Evolutionary conservation across 2,329 filamentous ascomycete genomes (phyloP), one percentile per base, ranked within the genome.

Genomic region (Talaromyces funiculosus): DNA sequence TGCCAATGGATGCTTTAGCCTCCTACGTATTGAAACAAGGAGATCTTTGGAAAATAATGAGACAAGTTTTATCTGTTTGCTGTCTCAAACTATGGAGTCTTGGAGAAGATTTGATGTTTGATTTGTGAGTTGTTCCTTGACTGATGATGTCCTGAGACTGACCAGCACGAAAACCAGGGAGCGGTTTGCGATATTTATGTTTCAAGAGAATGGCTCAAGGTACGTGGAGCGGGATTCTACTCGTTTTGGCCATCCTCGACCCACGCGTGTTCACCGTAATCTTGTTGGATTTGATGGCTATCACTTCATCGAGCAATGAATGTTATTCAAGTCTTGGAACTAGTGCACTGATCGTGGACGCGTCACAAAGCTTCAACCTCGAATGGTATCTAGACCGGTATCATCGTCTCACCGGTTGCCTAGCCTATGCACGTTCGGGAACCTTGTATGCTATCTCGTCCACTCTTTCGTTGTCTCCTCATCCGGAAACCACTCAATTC

Each of bases 141-240:
- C 63, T 60, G 64, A 61, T 63, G 62, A 62, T 62, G 63, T 65
- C 67, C 64, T 74, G 72, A 72, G 71, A 73, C 69, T 64, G 63
- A 63, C 31, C 65, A 72, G 63, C 59, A 62, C 63, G 60, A 62
- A 67, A 62, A 57, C 64, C 63, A 63, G 66, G 73, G 73, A 69
- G 58, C 60, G 62, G 57, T 62, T 65, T 63, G 64, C 56, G 67
- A 67, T 77, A 76, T 77, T 77, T 77, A 76, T 77, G 73, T 72
- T 72, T 72, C 60, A 67, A 63, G 64, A 71, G 42, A 35, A 31
- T 9, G 42, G 35, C 22, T 29, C 40, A 43, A 38, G 20, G 14
- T 38, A 57, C 24, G 12, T 22, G 55, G 14, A 18, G 42, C 18
- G 20, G 45, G 49, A 43, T 49, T 53, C 24, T 26, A 47, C 47